These are phyloP conservation scores for Diversispora epigaea DNA, from an alignment of 192 early-diverging fungal species.

Conservation along the genomic window DNA sequence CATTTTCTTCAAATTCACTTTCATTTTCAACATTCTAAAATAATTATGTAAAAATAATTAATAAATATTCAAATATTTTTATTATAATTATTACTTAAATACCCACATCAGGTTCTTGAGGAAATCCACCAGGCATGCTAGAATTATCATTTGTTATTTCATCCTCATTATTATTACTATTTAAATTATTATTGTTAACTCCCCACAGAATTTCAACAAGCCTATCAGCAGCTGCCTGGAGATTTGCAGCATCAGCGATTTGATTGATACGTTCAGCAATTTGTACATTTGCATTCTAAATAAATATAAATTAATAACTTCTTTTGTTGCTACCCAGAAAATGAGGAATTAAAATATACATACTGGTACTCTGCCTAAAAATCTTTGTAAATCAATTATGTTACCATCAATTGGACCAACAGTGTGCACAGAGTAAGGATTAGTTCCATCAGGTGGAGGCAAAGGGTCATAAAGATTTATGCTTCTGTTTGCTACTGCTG, in stretches of 20 bases:
- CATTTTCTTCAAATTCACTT: too few species aligned
- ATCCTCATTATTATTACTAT: not conserved
- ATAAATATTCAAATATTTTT: too few species aligned
- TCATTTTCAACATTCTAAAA: too few species aligned
- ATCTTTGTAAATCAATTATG: not conserved
- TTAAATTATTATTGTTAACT: not conserved
- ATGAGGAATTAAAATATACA: not conserved
- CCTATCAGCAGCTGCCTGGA: slow-evolving; percentile 17
- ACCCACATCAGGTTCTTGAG: not conserved
- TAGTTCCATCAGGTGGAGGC: slow-evolving; percentile 49
- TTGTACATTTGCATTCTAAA: slow-evolving; percentile 11
- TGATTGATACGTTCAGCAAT: slow-evolving; percentile 11
- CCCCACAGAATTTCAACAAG: not conserved
- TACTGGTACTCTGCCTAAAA: slow-evolving; percentile 10
- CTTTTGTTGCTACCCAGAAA: not conserved
- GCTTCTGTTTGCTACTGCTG: slow-evolving; percentile 45
- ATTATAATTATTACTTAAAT: too few species aligned
- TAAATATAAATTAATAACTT: not conserved
- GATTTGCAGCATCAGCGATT: not conserved
- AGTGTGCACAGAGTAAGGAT: not conserved
- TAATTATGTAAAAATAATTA: too few species aligned
- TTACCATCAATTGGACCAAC: not conserved
- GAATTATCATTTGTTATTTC: not conserved
- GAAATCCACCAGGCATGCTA: slow-evolving; percentile 10
- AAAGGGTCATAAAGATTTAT: slow-evolving; percentile 67